Evolutionary conservation across 306 rosid species (phyloP), one percentile per base, ranked within the genome.

Genomic region (Prunus padus): DNA sequence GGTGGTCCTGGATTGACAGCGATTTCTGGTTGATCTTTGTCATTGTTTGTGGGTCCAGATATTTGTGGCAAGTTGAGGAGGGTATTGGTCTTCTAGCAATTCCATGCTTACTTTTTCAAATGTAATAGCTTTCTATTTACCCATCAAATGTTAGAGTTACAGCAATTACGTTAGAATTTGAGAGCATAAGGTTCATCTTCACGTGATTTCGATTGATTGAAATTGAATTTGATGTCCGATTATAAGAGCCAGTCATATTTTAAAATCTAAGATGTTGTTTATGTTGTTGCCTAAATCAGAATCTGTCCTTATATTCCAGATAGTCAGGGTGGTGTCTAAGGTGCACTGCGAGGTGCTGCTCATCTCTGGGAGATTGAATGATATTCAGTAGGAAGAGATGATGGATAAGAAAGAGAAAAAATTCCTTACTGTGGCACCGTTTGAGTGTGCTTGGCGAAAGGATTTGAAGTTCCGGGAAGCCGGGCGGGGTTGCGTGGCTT

Each of bases 401-500:
- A 78, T 85, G 84, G 93, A 89, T 67, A 90, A 87, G 85, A 86
- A 86, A 70, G 91, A 85, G 78, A 81, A 80, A 42, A 78, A 81
- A 56, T 82, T 85, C 71, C 84, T 94, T 15, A 92, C 93, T 0
- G 98, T 94, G 80, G 90, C 98, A 16, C 98, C 97, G 10, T 92
- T 94, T 5, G 95, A 92, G 95, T 94, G 98, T 51, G 92, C 92
- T 23, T 94, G 98, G 98, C 83, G 85, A 18, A 88, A 86, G 79
- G 98, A 90, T 77, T 85, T 92, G 82, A 89, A 86, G 52, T 94
- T 94, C 83, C 74, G 89, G 47, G 96, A 94, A 89, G 89, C 97
- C 0, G 98, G 98, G 3, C 75, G 98, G 22, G 98, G 98, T 4
- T 94, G 98, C 45, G 96, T 94, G 77, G 89, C 90, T 30, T 94